Percentiles rank a stretch among this genome's conserved stretches.
Conservation (phyloP, 2,329 filamentous ascomycete species). For the Furcasterigmium furcatum region DNA sequence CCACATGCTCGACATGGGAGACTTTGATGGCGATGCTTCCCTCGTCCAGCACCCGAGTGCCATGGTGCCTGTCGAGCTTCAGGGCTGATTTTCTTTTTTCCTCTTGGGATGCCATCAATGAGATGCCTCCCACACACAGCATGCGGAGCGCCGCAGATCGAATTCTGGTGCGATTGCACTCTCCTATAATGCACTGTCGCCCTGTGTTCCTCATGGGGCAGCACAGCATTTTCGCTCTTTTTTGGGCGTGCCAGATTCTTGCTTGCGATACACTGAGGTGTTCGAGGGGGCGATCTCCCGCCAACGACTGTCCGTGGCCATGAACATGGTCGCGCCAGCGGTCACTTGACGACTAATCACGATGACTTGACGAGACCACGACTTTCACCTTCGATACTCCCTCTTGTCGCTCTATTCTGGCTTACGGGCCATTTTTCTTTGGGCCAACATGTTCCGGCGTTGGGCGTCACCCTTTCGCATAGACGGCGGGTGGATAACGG, state of each 20-base stretch:
- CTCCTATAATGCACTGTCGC: too few relatives aligned
- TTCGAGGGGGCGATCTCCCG: too few relatives aligned
- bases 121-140: too few relatives aligned
- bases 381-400: neutral
- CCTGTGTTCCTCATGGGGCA: too few relatives aligned
- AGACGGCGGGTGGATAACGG: slow-evolving; percentile 6
- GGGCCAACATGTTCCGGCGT: slow-evolving; percentile 13
- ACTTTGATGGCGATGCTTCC: slow-evolving; percentile 7
- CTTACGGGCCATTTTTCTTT: neutral
- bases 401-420: too few relatives aligned
- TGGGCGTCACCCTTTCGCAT: slow-evolving; percentile 9
- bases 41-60: slow-evolving; percentile 7
- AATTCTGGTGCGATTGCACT: too few relatives aligned
- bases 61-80: slow-evolving; percentile 9
- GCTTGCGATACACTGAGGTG: too few relatives aligned
- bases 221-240: too few relatives aligned
- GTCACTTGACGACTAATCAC: neutral
- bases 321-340: neutral
- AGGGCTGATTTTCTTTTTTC: slow-evolving; percentile 5
- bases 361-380: neutral
- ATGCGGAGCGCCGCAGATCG: too few relatives aligned
- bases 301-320: neutral
- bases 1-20: slow-evolving; percentile 12
- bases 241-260: too few relatives aligned
- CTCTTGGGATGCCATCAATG: neutral